A percentile compares a stretch with the other conserved stretches of the same genome.
Evolutionary conservation across 345 rosid genomes (phyloP).

Genomic region (Gossypium bickii): DNA sequence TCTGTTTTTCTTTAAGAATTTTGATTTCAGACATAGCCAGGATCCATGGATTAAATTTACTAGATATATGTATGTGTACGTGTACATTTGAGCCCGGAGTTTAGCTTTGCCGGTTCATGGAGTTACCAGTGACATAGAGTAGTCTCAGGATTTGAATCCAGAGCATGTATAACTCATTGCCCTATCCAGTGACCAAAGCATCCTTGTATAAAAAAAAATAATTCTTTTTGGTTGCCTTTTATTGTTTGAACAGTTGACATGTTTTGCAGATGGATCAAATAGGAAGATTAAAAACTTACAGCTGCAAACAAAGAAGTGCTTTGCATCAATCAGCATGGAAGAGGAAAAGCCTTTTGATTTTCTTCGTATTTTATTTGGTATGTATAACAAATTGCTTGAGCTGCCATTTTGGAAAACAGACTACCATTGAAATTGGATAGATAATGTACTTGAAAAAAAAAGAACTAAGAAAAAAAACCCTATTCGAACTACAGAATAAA

Average conservation of each 20-base stretch:
- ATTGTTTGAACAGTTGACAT: conserved; percentile 23
- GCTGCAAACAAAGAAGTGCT: conserved; percentile 40
- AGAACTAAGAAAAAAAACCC: too few species aligned
- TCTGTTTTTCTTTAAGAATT: not conserved
- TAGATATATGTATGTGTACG: too few species aligned
- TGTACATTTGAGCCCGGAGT: too few species aligned
- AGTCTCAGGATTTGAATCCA: too few species aligned
- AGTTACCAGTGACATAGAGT: too few species aligned
- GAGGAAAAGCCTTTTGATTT: conserved; percentile 72
- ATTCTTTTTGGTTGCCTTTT: conserved; percentile 5
- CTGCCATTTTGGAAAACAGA: not conserved
- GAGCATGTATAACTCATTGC: too few species aligned
- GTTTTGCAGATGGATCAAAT: conserved; percentile 40
- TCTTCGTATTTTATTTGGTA: conserved; percentile 64
- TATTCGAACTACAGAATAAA: not conserved
- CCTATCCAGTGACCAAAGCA: too few species aligned
- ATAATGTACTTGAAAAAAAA: not conserved
- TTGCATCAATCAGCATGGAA: conserved; percentile 52
- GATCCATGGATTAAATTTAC: not conserved
- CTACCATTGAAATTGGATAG: not conserved
- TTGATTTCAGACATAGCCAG: not conserved
- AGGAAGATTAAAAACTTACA: conserved; percentile 37
- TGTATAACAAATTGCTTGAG: not conserved
- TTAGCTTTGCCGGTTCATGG: too few species aligned
- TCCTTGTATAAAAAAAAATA: too few species aligned